Evolutionary conservation across 371 early-diverging fungal species (phyloP).

Genomic region (Rhizopus arrhizus): DNA sequence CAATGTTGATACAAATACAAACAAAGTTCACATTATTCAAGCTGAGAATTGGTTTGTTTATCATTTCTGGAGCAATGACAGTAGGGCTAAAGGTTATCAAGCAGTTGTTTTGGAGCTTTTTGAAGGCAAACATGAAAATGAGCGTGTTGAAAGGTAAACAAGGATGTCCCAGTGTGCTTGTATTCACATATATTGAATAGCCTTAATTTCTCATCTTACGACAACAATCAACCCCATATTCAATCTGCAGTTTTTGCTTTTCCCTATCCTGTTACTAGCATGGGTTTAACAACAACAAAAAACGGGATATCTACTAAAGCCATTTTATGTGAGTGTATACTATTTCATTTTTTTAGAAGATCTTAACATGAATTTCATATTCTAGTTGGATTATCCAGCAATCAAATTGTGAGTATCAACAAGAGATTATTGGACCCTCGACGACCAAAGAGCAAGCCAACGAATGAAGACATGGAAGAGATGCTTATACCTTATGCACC

Average conservation of each 20-base stretch:
- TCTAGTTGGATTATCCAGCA: conserved; percentile 67
- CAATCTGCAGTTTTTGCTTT: conserved; percentile 75
- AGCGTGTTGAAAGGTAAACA: conserved; percentile 66
- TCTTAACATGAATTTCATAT: background rate
- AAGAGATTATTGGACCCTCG: conserved; percentile 86
- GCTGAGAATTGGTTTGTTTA: conserved; percentile 88
- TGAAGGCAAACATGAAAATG: conserved; percentile 79
- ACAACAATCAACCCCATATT: conserved; percentile 71
- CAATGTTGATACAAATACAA: conserved; percentile 56
- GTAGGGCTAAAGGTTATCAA: conserved; percentile 53
- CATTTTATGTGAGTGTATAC: conserved; percentile 64
- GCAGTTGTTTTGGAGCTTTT: conserved; percentile 82
- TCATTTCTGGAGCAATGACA: conserved; percentile 84
- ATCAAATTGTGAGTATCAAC: conserved; percentile 76
- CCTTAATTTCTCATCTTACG: conserved; percentile 72
- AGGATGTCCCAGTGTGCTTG: background rate
- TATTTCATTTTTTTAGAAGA: background rate
- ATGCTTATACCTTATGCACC: conserved; percentile 77
- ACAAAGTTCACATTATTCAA: conserved; percentile 67
- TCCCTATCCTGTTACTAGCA: conserved; percentile 66
- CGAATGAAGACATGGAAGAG: conserved; percentile 80
- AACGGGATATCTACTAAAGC: conserved; percentile 87
- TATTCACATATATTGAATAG: conserved; percentile 28
- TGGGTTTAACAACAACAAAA: conserved; percentile 84
- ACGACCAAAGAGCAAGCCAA: conserved; percentile 66